Percentiles rank a stretch among this genome's conserved stretches.
Conservation (phyloP, 2,329 filamentous ascomycete genomes). For the Aureobasidium namibiae region DNA sequence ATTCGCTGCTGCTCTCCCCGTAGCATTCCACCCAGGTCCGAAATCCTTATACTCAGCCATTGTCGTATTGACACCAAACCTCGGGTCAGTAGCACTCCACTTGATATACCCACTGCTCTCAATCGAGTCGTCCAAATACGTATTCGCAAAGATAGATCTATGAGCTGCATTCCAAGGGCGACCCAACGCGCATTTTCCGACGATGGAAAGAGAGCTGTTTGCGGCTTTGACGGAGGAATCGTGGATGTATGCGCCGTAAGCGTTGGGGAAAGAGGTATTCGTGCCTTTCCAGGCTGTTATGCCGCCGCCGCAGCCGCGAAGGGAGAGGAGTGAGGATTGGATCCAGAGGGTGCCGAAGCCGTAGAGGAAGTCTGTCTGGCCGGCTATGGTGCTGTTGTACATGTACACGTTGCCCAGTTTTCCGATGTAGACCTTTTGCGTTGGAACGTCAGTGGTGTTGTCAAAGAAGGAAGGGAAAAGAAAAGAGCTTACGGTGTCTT, state of each 20-base stretch:
- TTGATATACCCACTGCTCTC: slow-evolving; percentile 46
- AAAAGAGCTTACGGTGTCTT: slow-evolving; percentile 47
- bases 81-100: slow-evolving; percentile 40
- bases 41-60: slow-evolving; percentile 48
- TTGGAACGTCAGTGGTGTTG: background rate
- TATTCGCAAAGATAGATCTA: slow-evolving; percentile 48
- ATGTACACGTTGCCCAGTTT: slow-evolving; percentile 61
- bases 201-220: slow-evolving; percentile 39
- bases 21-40: slow-evolving; percentile 48
- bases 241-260: slow-evolving; percentile 59
- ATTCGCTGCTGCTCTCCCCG: slow-evolving; percentile 31
- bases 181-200: slow-evolving; percentile 48
- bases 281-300: slow-evolving; percentile 63
- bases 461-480: too few relatives aligned
- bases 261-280: slow-evolving; percentile 58
- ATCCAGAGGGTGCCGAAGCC: slow-evolving; percentile 60
- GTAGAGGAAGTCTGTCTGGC: slow-evolving; percentile 61
- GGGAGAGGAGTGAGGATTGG: slow-evolving; percentile 43
- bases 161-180: slow-evolving; percentile 55
- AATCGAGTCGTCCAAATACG: slow-evolving; percentile 49
- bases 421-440: slow-evolving; percentile 53
- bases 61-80: slow-evolving; percentile 37
- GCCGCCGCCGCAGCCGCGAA: slow-evolving; percentile 56
- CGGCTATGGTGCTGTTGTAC: slow-evolving; percentile 51
- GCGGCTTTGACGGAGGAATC: slow-evolving; percentile 46